Evolutionary conservation across 306 rosid genomes (phyloP), one percentile per base, ranked within the genome.

Genomic region (Quercus suber): DNA sequence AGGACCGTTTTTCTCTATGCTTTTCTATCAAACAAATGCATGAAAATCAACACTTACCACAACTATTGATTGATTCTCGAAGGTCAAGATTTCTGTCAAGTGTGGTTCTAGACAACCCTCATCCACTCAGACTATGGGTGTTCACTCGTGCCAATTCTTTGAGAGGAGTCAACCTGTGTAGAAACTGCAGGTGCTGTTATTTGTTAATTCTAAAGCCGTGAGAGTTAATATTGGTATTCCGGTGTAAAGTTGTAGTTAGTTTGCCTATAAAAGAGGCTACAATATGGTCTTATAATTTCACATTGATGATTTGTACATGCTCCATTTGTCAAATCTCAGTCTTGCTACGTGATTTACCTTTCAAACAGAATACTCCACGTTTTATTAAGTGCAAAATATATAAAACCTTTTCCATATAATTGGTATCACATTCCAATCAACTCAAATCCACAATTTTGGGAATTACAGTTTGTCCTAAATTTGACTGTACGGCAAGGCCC

Each of bases 221-320:
- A 49, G 69, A 75, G 53, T 70, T 75, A 27, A 14, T n/a, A 70
- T 75, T 68, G 52, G 43, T 65, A 17, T 75, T 55, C 76, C 71
- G 71, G 86, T 84, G 88, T 89, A 90, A 87, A 87, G 87, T 77
- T 83, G 87, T 88, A 82, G 88, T 85, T 88, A 85, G 91, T 80
- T 81, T 85, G 77, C 86, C 83, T 27, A 41, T 41, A 41, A 43
- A 80, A 80, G 74, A 78, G 84, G 80, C 78, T 13, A 67, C 78
- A 41, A 69, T 63, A 70, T 69, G 41, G 71, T 70, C 71, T 69
- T 74, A 49, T 33, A 20, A 53, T 60, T 30, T 45, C 5, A 61
- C 12, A 58, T 28, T 49, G 55, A 41, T 72, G 57, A 7, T 60
- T 27, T 72, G 35, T 76, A 74, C 79, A 30, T 60, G 68, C 52